Evolutionary conservation across 1,284 basidiomycete genomes (phyloP).

Genomic region (Pyrrhoderma lamaoense): DNA sequence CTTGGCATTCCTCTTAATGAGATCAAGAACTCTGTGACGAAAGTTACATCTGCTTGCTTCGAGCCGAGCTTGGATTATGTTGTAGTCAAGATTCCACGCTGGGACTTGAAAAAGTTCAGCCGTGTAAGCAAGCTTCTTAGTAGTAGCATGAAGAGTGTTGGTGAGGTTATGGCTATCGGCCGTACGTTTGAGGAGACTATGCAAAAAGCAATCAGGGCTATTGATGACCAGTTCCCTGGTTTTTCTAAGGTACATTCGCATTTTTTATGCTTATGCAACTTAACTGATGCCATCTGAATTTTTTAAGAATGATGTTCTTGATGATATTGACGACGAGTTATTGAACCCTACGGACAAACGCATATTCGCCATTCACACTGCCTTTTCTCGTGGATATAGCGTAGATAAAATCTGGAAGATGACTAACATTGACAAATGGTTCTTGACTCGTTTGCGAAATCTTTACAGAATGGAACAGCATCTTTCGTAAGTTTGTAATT

Average conservation of each 20-base stretch:
- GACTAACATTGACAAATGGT: slow-evolving; percentile 98
- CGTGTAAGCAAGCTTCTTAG: slow-evolving; percentile 84
- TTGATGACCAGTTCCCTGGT: slow-evolving; percentile 91
- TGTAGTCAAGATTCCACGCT: slow-evolving; percentile 97
- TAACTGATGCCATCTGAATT: neutral
- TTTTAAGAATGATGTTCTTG: slow-evolving; percentile 71
- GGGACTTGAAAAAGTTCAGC: slow-evolving; percentile 98
- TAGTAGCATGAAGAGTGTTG: slow-evolving; percentile 98
- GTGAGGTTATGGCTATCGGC: slow-evolving; percentile 99
- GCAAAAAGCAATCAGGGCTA: slow-evolving; percentile 95
- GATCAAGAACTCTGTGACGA: slow-evolving; percentile 96
- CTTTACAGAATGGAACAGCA: slow-evolving; percentile 76
- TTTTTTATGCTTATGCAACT: neutral
- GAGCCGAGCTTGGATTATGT: slow-evolving; percentile 97
- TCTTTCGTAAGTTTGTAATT: slow-evolving; percentile 60
- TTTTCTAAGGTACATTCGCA: slow-evolving; percentile 68
- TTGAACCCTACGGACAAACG: slow-evolving; percentile 87
- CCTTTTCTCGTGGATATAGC: slow-evolving; percentile 84
- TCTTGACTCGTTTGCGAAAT: slow-evolving; percentile 82
- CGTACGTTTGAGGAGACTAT: slow-evolving; percentile 97
- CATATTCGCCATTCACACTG: slow-evolving; percentile 86
- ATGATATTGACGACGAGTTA: slow-evolving; percentile 82
- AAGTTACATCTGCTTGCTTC: slow-evolving; percentile 95
- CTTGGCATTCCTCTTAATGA: slow-evolving; percentile 96
- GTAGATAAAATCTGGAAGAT: slow-evolving; percentile 96